Base-by-base conservation (phyloP, 192 early-diverging fungal species). In the Coemansia pectinata region DNA sequence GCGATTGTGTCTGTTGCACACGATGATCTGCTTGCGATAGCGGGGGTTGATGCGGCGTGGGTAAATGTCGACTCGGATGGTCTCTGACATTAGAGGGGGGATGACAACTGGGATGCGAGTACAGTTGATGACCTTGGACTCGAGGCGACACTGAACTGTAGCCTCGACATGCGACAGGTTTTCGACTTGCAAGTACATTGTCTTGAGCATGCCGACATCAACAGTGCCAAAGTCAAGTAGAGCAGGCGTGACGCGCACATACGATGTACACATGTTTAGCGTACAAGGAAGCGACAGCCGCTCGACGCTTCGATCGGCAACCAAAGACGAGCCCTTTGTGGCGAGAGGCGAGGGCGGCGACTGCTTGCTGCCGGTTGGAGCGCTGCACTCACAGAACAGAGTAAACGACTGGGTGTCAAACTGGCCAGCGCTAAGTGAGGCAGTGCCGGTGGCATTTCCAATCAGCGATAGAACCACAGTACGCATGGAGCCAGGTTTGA, bases 1-100 rank as follows among this genome's bases (percentile, higher is more conserved):
- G 12, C 91, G 87, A 70, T 97, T 97, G 57, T 91, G 87, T 40
- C 90, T 76, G 74, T 99, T 99, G 50, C 94, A 91, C 19, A 99
- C 87, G 0, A 95, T 96, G 1, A 99, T 88, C 81, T 99, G 93
- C 71, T 99, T 99, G 53, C 94, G 89, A 74, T 99, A 99, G 39
- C 97, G 95, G 4, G 95, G 92, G 66, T 99, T 99, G n/a, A 97
- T 91, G 74, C 96, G 97, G 14, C 97, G 91, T 3, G 97, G 97
- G 72, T 96, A 98, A 39, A 98, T 93, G 76, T 99, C 95, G 9
- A 99, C 84, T 69, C 95, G 95, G 21, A 95, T 85, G 41, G 92
- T 88, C 15, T 88, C 86, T 21, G 90, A 87, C 53, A 90, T 87
- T 60, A 88, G 87, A 53, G 97, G 91, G 31, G 92, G 91, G 17